A percentile compares a stretch with the other conserved stretches of the same genome.
These are phyloP conservation scores for Alternaria sp. DNA, from an alignment of 2,329 filamentous ascomycete species.

Conservation along the genomic window DNA sequence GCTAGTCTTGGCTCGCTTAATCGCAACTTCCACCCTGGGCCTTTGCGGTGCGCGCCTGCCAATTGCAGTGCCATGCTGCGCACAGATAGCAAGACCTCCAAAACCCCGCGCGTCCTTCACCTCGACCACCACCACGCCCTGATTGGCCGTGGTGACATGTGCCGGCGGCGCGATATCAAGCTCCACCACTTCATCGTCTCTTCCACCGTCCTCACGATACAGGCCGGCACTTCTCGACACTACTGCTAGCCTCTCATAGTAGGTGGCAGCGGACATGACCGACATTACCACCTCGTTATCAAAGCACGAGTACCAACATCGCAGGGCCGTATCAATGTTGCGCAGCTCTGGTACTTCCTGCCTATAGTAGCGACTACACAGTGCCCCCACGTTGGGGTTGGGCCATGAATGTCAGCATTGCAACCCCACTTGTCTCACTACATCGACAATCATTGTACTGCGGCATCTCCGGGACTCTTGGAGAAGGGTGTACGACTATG, in stretches of 20 bases:
- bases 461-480: not conserved
- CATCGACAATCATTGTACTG: not conserved
- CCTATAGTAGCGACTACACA: not conserved
- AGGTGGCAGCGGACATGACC: not conserved
- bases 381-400: not conserved
- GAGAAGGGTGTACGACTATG: not conserved
- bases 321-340: not conserved
- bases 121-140: not conserved
- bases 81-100: not conserved
- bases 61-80: not conserved
- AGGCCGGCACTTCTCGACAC: not conserved
- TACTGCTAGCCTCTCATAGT: not conserved
- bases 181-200: not conserved
- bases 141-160: not conserved
- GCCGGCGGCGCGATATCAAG: not conserved
- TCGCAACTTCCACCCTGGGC: slow-evolving; percentile 4
- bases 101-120: not conserved
- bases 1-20: slow-evolving; percentile 13
- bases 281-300: not conserved
- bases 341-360: not conserved
- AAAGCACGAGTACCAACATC: not conserved
- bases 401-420: not conserved
- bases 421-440: not conserved
- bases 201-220: not conserved
- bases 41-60: slow-evolving; percentile 8